Conservation (phyloP, 2,329 filamentous ascomycete genomes). For the Reticulascus tulasneorum region DNA sequence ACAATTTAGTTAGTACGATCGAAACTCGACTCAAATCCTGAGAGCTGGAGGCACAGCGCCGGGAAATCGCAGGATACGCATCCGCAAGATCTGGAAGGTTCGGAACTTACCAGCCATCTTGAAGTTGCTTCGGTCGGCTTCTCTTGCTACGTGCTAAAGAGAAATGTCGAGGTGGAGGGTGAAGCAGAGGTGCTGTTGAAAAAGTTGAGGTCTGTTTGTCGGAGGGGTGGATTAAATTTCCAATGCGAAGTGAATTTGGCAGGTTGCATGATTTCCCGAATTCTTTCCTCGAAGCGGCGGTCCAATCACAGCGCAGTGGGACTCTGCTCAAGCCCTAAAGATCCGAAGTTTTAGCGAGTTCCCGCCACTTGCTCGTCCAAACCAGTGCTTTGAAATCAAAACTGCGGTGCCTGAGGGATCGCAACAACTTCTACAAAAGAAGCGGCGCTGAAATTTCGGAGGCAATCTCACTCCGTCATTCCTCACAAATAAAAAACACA, state of each 20-base stretch:
- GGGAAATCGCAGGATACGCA: no score
- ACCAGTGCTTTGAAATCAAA: constrained; percentile 54
- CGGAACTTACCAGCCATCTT: no score
- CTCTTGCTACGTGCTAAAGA: no score
- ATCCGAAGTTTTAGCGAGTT: constrained; percentile 31
- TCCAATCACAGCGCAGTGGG: constrained; percentile 23
- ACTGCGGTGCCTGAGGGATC: constrained; percentile 25
- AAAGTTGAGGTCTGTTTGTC: no score
- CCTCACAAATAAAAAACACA: constrained; percentile 31
- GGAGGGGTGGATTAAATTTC: constrained; percentile 1
- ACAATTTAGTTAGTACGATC: no score
- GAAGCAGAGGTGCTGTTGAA: no score
- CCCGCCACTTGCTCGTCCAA: constrained; percentile 13
- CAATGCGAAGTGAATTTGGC: not conserved
- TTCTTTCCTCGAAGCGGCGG: not conserved
- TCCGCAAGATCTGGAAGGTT: no score
- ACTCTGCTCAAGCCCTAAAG: constrained; percentile 31
- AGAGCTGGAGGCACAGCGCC: no score
- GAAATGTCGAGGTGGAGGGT: no score
- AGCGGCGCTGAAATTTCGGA: constrained; percentile 8
- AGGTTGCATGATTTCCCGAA: not conserved
- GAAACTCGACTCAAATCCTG: no score
- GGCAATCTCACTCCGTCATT: constrained; percentile 21
- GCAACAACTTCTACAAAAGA: constrained; percentile 8
- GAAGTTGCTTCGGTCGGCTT: no score